These are phyloP conservation scores for Rhazya stricta DNA, from an alignment of 257 asterid genomes.

Conservation along the genomic window DNA sequence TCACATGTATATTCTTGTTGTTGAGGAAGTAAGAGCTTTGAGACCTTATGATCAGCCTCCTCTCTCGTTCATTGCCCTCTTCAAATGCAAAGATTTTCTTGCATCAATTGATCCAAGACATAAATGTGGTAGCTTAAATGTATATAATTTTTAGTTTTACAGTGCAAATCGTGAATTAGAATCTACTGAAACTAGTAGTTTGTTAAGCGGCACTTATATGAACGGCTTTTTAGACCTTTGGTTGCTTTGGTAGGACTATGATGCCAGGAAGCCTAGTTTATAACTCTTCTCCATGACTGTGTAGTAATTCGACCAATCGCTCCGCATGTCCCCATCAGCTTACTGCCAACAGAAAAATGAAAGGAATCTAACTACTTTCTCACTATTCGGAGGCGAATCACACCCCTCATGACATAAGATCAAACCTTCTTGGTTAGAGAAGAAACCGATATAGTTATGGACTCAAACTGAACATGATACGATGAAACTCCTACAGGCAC, in stretches of 20 bases:
- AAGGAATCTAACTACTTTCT: neutral
- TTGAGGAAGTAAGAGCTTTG: slow-evolving; percentile 24
- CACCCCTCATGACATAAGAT: neutral
- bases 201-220: too few species aligned
- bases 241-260: neutral
- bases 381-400: neutral
- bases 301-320: neutral
- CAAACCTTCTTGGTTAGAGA: neutral
- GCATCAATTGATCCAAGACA: neutral
- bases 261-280: neutral
- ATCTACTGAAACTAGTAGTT: neutral
- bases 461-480: neutral
- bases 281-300: neutral
- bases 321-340: neutral
- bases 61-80: slow-evolving; percentile 1
- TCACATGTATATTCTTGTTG: slow-evolving; percentile 21
- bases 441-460: neutral
- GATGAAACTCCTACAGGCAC: neutral
- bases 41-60: slow-evolving; percentile 7
- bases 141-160: neutral
- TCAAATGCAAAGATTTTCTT: neutral
- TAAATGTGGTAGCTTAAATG: neutral
- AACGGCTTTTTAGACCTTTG: neutral
- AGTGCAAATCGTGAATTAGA: neutral
- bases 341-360: neutral